These are phyloP conservation scores for Monosporascus sp. DNA, from an alignment of 2,329 filamentous ascomycete species.

Conservation along the genomic window DNA sequence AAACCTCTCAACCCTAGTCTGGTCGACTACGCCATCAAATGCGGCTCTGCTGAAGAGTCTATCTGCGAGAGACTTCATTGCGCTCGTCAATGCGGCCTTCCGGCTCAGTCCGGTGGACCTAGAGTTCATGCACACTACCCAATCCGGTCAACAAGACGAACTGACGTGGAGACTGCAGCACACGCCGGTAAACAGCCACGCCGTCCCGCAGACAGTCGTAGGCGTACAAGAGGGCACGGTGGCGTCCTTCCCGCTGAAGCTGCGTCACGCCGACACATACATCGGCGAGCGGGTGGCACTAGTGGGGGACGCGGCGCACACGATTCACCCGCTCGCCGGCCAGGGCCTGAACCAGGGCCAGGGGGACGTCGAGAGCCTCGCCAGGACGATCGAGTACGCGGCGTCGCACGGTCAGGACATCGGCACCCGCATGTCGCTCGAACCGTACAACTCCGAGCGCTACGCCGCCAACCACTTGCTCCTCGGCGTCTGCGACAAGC, in stretches of 20 bases:
- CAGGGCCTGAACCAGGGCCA: conserved; percentile 94
- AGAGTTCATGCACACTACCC: conserved; percentile 69
- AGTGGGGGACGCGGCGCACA: conserved; percentile 91
- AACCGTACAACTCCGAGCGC: conserved; percentile 73
- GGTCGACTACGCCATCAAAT: conserved; percentile 82
- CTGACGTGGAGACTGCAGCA: conserved; percentile 77
- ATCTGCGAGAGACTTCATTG: conserved; percentile 65
- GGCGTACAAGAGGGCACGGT: conserved; percentile 73
- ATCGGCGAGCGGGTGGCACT: conserved; percentile 85
- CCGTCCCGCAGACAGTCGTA: conserved; percentile 61
- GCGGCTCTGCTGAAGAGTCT: conserved; percentile 77
- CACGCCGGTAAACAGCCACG: conserved; percentile 48
- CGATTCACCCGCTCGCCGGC: conserved; percentile 87
- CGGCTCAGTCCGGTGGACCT: conserved; percentile 75
- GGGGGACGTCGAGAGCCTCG: conserved; percentile 77
- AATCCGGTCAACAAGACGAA: conserved; percentile 62
- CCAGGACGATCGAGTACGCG: conserved; percentile 67
- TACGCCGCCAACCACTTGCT: conserved; percentile 79
- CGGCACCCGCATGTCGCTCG: conserved; percentile 70
- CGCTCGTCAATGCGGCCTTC: conserved; percentile 92
- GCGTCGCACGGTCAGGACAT: conserved; percentile 83
- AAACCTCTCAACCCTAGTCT: conserved; percentile 79
- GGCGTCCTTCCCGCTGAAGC: conserved; percentile 84
- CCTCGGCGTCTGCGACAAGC: conserved; percentile 77
- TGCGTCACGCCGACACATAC: conserved; percentile 93